Evolutionary conservation across 2,329 filamentous ascomycete species (phyloP).

Genomic region (Arachnomyces sp.): DNA sequence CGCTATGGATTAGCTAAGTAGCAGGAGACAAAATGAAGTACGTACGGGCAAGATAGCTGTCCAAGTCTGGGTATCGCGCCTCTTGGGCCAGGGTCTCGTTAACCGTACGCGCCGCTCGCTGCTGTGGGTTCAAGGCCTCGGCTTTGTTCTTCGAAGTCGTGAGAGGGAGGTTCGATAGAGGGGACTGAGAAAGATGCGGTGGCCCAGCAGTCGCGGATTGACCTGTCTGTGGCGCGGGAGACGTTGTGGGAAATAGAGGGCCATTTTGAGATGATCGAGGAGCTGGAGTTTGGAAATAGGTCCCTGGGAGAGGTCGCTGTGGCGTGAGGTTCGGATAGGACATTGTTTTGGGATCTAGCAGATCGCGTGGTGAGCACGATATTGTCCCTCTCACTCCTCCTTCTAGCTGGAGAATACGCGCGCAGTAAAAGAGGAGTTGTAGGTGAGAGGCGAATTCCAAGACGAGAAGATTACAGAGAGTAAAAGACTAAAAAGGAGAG

Average conservation of each 20-base stretch:
- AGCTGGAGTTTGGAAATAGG: slow-evolving; percentile 36
- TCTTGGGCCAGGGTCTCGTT: slow-evolving; percentile 71
- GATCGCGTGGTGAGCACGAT: too few relatives aligned
- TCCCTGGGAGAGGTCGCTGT: slow-evolving; percentile 34
- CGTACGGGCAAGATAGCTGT: slow-evolving; percentile 82
- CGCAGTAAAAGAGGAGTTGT: slow-evolving; percentile 10
- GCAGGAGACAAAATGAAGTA: slow-evolving; percentile 16
- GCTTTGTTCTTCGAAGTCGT: slow-evolving; percentile 37
- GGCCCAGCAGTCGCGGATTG: slow-evolving; percentile 20
- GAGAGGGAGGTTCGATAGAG: slow-evolving; percentile 29
- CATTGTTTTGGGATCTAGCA: slow-evolving; percentile 24
- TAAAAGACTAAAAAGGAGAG: slow-evolving; percentile 11
- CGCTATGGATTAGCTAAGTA: background rate
- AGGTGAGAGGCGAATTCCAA: slow-evolving; percentile 7
- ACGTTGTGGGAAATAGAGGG: slow-evolving; percentile 26
- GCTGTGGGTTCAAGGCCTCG: slow-evolving; percentile 58
- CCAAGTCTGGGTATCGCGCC: slow-evolving; percentile 76
- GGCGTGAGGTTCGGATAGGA: slow-evolving; percentile 36
- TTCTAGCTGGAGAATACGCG: slow-evolving; percentile 8
- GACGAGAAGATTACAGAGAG: slow-evolving; percentile 14
- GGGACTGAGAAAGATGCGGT: background rate
- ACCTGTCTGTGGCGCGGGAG: slow-evolving; percentile 20
- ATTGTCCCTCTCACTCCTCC: too few relatives aligned
- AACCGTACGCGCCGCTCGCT: slow-evolving; percentile 74
- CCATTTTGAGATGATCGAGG: slow-evolving; percentile 28